Evolutionary conservation across 2,329 filamentous ascomycete genomes (phyloP).

Genomic region (Fusarium concolor): DNA sequence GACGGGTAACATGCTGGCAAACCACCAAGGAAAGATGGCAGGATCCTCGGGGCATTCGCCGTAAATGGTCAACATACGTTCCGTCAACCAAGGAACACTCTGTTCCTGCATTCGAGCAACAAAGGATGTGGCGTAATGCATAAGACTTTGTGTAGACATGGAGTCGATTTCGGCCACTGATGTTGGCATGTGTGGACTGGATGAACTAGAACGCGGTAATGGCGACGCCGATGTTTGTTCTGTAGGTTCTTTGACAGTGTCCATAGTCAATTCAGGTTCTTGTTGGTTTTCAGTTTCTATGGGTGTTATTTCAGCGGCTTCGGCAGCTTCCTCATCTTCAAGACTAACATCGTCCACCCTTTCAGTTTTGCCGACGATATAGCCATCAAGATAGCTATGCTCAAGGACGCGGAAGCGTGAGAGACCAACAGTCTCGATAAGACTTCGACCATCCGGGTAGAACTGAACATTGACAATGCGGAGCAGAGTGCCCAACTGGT

Average conservation of each 20-base stretch:
- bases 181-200: conserved; percentile 12
- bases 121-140: conserved; percentile 74
- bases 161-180: conserved; percentile 38
- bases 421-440: conserved; percentile 81
- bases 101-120: conserved; percentile 74
- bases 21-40: conserved; percentile 88
- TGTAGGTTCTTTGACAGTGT: conserved; percentile 9
- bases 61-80: conserved; percentile 77
- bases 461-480: conserved; percentile 79
- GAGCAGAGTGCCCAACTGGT: conserved; percentile 81
- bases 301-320: conserved; percentile 69
- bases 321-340: conserved; percentile 81
- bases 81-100: conserved; percentile 80
- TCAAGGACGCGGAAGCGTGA: conserved; percentile 80
- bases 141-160: conserved; percentile 77
- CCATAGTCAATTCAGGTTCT: not conserved
- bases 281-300: conserved; percentile 1
- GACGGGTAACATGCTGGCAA: conserved; percentile 83
- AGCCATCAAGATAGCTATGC: conserved; percentile 77
- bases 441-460: conserved; percentile 82
- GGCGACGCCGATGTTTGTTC: not conserved
- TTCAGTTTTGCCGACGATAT: conserved; percentile 80
- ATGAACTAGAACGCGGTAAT: conserved; percentile 9
- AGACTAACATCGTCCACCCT: conserved; percentile 84
- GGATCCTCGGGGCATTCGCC: conserved; percentile 82